Evolutionary conservation across 441 rosid species (phyloP).

Genomic region (Theobroma grandiflorum): DNA sequence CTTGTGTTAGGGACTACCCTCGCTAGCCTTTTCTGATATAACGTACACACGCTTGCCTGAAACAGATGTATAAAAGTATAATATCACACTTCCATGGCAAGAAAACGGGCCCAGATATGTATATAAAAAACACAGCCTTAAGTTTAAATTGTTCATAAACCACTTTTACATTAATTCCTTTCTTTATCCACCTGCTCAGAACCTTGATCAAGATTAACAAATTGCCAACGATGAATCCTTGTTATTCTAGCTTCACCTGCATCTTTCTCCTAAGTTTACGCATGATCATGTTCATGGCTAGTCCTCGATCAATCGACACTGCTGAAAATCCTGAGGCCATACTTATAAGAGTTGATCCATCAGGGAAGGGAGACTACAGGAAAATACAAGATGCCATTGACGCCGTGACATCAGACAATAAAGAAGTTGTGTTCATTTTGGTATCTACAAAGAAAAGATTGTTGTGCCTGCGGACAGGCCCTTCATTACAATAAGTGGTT

Average conservation of each 20-base stretch:
- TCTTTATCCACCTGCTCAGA: too few species aligned
- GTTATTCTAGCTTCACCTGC: background rate
- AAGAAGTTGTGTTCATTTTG: slow-evolving; percentile 23
- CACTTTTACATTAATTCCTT: too few species aligned
- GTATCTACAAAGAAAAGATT: slow-evolving; percentile 49
- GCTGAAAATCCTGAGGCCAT: background rate
- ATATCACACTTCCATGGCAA: background rate
- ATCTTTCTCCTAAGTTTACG: background rate
- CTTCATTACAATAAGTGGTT: slow-evolving; percentile 49
- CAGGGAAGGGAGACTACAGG: slow-evolving; percentile 33
- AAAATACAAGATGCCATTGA: slow-evolving; percentile 42
- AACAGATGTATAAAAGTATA: background rate
- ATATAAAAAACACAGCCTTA: background rate
- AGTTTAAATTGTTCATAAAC: background rate
- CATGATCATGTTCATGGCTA: background rate
- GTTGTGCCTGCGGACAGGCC: slow-evolving; percentile 54
- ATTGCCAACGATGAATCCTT: background rate
- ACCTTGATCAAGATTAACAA: background rate
- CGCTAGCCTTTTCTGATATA: background rate
- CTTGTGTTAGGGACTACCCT: background rate
- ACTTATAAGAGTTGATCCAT: slow-evolving; percentile 30
- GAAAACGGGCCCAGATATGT: background rate
- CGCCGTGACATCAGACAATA: slow-evolving; percentile 28
- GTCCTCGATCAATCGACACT: background rate
- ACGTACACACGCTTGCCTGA: background rate